Conservation (phyloP, 331 rosid genomes). For the Ulmus americana region DNA sequence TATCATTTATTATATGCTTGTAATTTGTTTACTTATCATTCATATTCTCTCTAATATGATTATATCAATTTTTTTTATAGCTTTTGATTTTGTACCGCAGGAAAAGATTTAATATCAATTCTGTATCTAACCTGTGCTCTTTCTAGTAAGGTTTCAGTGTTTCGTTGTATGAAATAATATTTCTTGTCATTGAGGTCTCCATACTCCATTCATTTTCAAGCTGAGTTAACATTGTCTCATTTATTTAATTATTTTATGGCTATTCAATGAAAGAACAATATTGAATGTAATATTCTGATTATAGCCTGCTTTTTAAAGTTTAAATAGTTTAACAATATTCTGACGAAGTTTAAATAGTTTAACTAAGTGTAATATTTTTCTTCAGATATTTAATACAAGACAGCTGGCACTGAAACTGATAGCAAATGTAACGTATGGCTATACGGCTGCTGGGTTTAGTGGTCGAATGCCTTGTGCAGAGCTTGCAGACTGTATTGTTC, state of each 20-base stretch:
- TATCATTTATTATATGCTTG: background rate
- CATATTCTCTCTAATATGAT: background rate
- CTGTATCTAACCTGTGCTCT: background rate
- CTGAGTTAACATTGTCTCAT: too few relatives aligned
- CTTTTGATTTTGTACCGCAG: background rate
- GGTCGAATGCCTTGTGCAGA: conserved; percentile 99
- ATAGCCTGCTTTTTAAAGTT: background rate
- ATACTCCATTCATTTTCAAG: background rate
- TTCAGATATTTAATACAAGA: conserved; percentile 85
- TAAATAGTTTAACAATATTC: background rate
- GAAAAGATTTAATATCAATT: background rate
- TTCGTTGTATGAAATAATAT: background rate
- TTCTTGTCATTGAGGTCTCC: background rate
- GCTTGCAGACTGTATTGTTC: conserved; percentile 95
- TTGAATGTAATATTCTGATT: background rate
- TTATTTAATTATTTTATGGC: too few relatives aligned
- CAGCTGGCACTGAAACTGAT: conserved; percentile 94
- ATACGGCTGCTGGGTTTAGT: conserved; percentile 96
- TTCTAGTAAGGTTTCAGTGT: background rate
- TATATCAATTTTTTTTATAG: background rate
- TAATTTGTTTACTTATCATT: background rate
- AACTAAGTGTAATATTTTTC: conserved; percentile 21
- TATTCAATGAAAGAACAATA: background rate
- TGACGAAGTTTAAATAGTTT: background rate
- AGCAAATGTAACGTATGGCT: conserved; percentile 90